Conservation (phyloP, 2,329 filamentous ascomycete species). For the Pseudocercospora vitis region DNA sequence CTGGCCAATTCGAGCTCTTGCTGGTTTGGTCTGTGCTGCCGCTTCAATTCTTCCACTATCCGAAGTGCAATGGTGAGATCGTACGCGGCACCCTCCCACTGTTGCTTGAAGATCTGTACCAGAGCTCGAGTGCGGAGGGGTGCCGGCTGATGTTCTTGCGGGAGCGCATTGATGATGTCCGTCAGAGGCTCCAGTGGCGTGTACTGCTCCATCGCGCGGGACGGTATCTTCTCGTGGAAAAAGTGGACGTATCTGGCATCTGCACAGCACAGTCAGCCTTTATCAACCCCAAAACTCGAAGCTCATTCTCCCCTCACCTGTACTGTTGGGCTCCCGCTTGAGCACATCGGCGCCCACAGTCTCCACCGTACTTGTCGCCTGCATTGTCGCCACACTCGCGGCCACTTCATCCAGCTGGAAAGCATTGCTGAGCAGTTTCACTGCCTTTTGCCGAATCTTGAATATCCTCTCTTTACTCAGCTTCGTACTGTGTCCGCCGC, state of each 20-base stretch:
- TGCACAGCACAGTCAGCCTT: constrained; percentile 10
- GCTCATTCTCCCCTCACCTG: constrained; percentile 16
- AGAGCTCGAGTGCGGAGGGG: constrained; percentile 71
- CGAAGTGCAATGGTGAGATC: constrained; percentile 70
- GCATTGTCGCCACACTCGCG: constrained; percentile 80
- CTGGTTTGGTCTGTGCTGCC: constrained; percentile 48
- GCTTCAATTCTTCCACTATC: constrained; percentile 46
- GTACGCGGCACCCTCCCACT: constrained; percentile 66
- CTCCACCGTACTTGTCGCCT: constrained; percentile 73
- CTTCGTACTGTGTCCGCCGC: constrained; percentile 57
- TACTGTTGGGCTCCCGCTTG: constrained; percentile 65
- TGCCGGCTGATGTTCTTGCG: constrained; percentile 65
- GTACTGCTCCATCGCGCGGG: constrained; percentile 68
- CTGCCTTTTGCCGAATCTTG: constrained; percentile 77
- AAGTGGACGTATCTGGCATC: constrained; percentile 89
- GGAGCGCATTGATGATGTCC: constrained; percentile 64
- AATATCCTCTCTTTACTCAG: constrained; percentile 75
- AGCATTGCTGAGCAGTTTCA: constrained; percentile 72
- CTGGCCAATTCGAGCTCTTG: constrained; percentile 56
- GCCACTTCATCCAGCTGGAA: constrained; percentile 82
- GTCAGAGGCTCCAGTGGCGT: constrained; percentile 67
- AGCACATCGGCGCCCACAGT: constrained; percentile 73
- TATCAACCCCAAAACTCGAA: background rate
- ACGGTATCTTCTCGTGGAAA: constrained; percentile 87
- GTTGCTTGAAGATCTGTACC: constrained; percentile 72